A percentile compares a stretch with the other conserved stretches of the same genome.
phyloP scores from a whole-genome alignment of 768 basidiomycete species.

The Tricholoma flavovirens region DNA sequence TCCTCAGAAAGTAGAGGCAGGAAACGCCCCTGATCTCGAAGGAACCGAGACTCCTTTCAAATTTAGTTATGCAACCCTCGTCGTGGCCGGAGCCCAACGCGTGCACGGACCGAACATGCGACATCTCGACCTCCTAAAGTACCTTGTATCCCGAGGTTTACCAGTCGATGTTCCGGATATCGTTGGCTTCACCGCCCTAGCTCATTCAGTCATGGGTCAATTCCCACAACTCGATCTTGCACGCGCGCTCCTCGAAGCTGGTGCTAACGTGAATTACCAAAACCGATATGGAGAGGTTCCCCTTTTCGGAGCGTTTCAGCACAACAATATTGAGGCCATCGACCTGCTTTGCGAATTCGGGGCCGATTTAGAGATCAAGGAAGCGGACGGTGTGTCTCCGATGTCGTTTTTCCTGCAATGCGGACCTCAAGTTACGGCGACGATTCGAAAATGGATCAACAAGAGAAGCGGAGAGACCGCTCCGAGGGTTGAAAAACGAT shows the following conservation, averaged over 20 bases:
- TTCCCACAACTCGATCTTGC: constrained; percentile 24
- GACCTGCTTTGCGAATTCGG: constrained; percentile 45
- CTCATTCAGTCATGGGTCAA: constrained; percentile 34
- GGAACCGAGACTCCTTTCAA: constrained; percentile 38
- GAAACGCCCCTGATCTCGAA: constrained; percentile 30
- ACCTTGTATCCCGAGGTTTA: constrained; percentile 36
- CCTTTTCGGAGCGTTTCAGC: constrained; percentile 27
- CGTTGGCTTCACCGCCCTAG: constrained; percentile 43
- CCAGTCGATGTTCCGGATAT: constrained; percentile 39
- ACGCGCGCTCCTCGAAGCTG: constrained; percentile 35
- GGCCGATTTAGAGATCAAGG: constrained; percentile 37
- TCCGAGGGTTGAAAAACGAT: constrained; percentile 39
- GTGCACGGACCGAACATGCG: constrained; percentile 15
- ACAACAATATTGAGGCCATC: constrained; percentile 25
- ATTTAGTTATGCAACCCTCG: constrained; percentile 36
- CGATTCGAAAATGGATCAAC: constrained; percentile 40
- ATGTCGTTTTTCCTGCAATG: constrained; percentile 23
- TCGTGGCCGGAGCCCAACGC: constrained; percentile 37
- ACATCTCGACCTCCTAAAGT: constrained; percentile 32
- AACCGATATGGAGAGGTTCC: constrained; percentile 45
- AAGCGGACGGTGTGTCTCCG: constrained; percentile 34
- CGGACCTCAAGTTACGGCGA: constrained; percentile 41
- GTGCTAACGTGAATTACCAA: constrained; percentile 44
- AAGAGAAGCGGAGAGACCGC: constrained; percentile 39
- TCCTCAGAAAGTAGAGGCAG: constrained; percentile 22